These are phyloP conservation scores for Phytophthora sp. DNA, from an alignment of 352 stramenopile species.

Conservation along the genomic window DNA sequence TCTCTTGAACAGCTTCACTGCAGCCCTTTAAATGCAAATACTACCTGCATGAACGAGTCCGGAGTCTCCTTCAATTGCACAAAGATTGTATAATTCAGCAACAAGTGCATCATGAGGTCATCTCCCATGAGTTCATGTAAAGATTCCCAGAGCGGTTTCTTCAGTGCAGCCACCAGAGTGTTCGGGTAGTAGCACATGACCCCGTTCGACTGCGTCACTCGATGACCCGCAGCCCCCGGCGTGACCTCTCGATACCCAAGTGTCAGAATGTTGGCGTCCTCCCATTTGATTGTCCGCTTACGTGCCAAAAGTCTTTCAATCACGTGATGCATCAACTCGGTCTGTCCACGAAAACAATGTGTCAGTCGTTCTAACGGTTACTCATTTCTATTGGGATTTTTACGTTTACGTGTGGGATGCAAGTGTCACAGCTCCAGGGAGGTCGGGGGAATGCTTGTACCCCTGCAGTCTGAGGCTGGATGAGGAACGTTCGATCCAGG, in stretches of 20 bases:
- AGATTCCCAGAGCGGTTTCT: conserved; percentile 55
- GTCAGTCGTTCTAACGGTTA: not conserved
- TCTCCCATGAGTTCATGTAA: conserved; percentile 70
- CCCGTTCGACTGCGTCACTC: conserved; percentile 56
- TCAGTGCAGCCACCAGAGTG: conserved; percentile 65
- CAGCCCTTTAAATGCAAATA: too few species aligned
- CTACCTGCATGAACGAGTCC: conserved; percentile 69
- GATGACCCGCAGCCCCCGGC: conserved; percentile 52
- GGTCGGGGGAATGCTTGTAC: conserved; percentile 30
- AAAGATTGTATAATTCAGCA: conserved; percentile 71
- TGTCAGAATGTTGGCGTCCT: conserved; percentile 69
- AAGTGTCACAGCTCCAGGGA: conserved; percentile 41
- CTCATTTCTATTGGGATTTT: not conserved
- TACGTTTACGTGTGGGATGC: conserved; percentile 42
- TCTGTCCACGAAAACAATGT: conserved; percentile 24
- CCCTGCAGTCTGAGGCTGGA: conserved; percentile 14
- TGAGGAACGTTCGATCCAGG: conserved; percentile 51
- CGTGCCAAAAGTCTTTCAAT: conserved; percentile 58
- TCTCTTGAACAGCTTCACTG: not conserved
- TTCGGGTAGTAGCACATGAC: conserved; percentile 82
- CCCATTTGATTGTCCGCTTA: conserved; percentile 40
- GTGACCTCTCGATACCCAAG: conserved; percentile 68
- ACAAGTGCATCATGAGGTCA: conserved; percentile 67
- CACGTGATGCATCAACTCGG: conserved; percentile 54
- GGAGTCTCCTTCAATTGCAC: conserved; percentile 37